These are phyloP conservation scores for Rutidosis leptorrhynchoides DNA, from an alignment of 129 eudicot genomes.

Conservation along the genomic window DNA sequence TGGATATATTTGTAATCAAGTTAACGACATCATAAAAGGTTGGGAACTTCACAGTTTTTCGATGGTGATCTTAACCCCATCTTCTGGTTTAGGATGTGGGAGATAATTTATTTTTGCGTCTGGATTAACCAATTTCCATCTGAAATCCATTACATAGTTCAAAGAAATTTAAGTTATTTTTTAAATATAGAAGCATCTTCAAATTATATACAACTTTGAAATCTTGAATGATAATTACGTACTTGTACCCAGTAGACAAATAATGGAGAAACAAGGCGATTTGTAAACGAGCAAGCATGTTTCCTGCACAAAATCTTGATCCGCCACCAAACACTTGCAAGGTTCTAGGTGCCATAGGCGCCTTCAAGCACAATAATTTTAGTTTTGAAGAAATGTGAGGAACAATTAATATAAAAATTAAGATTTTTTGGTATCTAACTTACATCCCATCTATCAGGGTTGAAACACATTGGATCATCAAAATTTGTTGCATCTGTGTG, in stretches of 20 bases:
- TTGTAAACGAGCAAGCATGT: slow-evolving; percentile 50
- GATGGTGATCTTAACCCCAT: slow-evolving; percentile 43
- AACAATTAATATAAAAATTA: too few relatives aligned
- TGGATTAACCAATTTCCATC: slow-evolving; percentile 64
- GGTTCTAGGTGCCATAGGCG: slow-evolving; percentile 27
- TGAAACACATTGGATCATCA: slow-evolving; percentile 43
- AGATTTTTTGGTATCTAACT: slow-evolving; percentile 3
- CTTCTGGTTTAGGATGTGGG: slow-evolving; percentile 51
- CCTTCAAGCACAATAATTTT: slow-evolving; percentile 18
- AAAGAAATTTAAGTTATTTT: too few relatives aligned
- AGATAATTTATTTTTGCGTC: slow-evolving; percentile 49
- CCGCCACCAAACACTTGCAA: slow-evolving; percentile 48
- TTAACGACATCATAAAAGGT: too few relatives aligned
- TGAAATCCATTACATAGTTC: slow-evolving; percentile 11
- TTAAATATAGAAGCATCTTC: neutral
- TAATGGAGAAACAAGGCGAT: slow-evolving; percentile 44
- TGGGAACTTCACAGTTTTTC: slow-evolving; percentile 25
- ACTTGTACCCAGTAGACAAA: slow-evolving; percentile 43
- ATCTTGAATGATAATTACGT: neutral
- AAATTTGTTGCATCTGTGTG: slow-evolving; percentile 44
- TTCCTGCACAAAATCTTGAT: slow-evolving; percentile 39
- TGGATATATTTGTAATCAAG: too few relatives aligned
- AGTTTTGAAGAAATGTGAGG: neutral
- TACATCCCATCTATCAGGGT: slow-evolving; percentile 59
- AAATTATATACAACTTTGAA: neutral